Base-by-base conservation (phyloP, 129 eudicot genomes). In the Lactuca sativa region DNA sequence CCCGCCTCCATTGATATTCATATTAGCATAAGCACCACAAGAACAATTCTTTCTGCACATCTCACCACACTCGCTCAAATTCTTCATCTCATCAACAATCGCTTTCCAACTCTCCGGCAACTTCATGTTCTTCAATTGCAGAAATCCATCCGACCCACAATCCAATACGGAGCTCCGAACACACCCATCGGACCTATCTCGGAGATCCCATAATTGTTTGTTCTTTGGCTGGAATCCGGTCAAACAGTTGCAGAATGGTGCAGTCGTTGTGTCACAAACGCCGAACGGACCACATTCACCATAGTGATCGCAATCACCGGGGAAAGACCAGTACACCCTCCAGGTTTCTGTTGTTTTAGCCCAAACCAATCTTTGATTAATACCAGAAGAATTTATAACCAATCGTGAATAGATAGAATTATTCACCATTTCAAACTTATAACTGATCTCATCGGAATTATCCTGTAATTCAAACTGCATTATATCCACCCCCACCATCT, bases 121-220 rank as follows among this genome's bases (percentile, higher is more conserved):
- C 37, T 91, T 91, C 85, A 88, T 83, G 56, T 79, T 81, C 38
- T 67, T 80, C 83, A 91, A 11, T 0, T 31, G 21, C 69, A 69
- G 11, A 69, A 91, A 91, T 7, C 82, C 88, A 55, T 88, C 97
- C 14, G 43, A 48, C 43, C 54, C 65, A 61, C 97, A 91, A 5
- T 80, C 75, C 78, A 91, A 64, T 2, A 59, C 31, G 21, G 62
- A 61, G 38, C 30, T 57, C 75, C 95, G 60, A 21, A 82, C 79
- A 68, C 97, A 91, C 81, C 97, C 95, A 48, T 58, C 83, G 3
- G 86, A 77, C 62, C 97, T 88, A 25, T 91, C 90, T 48, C 92
- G 80, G 43, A 83, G 53, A 49, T 21, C 65, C 95, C 95, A 88
- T 0, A 78, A 90, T 64, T 52, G 70, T 7, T 33, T 37, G 65